These are phyloP conservation scores for Candida coquimbonensis DNA, from an alignment of 805 yeast species.

Conservation along the genomic window DNA sequence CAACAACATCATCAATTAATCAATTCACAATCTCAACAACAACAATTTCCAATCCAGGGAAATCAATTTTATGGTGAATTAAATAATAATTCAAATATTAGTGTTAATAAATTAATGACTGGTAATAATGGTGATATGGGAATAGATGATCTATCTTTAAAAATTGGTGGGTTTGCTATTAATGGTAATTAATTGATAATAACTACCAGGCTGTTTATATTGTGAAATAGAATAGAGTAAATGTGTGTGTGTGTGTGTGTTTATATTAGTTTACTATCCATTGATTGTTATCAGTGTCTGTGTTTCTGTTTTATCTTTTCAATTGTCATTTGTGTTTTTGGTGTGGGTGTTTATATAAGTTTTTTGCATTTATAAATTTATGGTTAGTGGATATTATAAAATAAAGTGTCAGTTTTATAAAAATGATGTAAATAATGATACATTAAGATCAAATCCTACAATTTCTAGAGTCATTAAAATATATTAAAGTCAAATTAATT, in stretches of 20 bases:
- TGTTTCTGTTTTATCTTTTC: too few species aligned
- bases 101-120: constrained; percentile 1
- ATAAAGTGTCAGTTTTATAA: too few species aligned
- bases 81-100: neutral
- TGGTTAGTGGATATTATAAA: too few species aligned
- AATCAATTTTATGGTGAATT: constrained; percentile 1
- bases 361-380: too few species aligned
- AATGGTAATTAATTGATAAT: constrained; percentile 6
- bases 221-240: neutral
- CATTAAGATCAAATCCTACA: too few species aligned
- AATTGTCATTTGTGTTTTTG: too few species aligned
- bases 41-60: constrained; percentile 4
- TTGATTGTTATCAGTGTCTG: too few species aligned
- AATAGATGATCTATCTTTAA: constrained; percentile 14
- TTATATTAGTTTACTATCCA: too few species aligned
- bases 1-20: constrained; percentile 4
- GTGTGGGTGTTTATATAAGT: too few species aligned
- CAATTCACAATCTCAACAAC: constrained; percentile 6
- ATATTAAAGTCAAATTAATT: neutral
- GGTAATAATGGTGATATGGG: constrained; percentile 6
- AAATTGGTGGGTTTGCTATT: constrained; percentile 16
- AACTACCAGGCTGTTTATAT: neutral
- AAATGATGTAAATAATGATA: too few species aligned
- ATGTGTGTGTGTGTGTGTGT: too few species aligned
- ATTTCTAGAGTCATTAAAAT: neutral